Evolutionary conservation across 2,329 filamentous ascomycete genomes (phyloP), one percentile per base, ranked within the genome.

Genomic region (Aspergillus proliferans): DNA sequence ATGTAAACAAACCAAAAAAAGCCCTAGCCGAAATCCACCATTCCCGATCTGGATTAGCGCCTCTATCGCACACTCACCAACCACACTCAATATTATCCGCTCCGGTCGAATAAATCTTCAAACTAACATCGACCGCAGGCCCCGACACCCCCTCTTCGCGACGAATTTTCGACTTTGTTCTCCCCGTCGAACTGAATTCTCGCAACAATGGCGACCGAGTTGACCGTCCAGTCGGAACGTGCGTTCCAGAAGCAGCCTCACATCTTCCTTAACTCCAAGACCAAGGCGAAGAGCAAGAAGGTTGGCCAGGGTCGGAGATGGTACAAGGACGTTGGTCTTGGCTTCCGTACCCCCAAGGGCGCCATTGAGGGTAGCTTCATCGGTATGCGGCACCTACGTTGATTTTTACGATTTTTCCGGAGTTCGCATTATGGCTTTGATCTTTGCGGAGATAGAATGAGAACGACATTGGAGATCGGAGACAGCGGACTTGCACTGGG

Each of bases 171-270:
- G 66, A 69, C 64, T 62, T 57, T 61, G 61, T 60, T 65, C 19
- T 62, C 68, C 66, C 60, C 62, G 68, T 71, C 67, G 67, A 64
- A 65, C 65, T 74, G 72, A 74, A 72, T 71, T 71, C 66, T 71
- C 76, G 78, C 78, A 81, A 84, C 74, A 77, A 95, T 95, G 90
- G 90, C 90, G 76, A 95, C 90, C 84, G 90, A 95, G 83, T 84
- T 96, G 81, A 95, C 90, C 77, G 93, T 98, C 79, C 93, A 98
- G 86, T 94, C 89, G 76, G 93, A 98, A 87, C 92, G 93, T 82
- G 93, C 93, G 84, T 98, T 88, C 88, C 93, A 97, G 81, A 98
- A 98, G 87, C 92, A 98, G 85, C 93, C 93, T 77, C 93, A 98
- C 80, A 95, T 98, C 84, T 98, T 97, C 88, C 85, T 88, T 72